These are phyloP conservation scores for Globisporangium perplexum DNA, from an alignment of 352 stramenopile genomes.

Conservation along the genomic window DNA sequence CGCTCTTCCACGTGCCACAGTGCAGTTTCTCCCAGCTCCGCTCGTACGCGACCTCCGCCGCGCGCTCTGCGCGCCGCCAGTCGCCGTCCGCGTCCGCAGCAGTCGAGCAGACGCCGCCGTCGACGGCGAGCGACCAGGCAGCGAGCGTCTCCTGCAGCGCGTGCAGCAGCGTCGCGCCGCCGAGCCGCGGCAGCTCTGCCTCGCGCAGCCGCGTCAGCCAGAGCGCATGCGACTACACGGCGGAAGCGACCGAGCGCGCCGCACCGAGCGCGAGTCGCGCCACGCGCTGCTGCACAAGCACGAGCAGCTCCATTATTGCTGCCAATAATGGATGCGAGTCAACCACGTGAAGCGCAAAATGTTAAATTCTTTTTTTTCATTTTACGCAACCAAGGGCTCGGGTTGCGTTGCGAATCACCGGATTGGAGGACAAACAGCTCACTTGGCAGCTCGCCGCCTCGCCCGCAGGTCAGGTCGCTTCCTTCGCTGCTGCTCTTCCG, in stretches of 20 bases:
- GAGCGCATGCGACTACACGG: too few species aligned
- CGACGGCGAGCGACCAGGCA: too few species aligned
- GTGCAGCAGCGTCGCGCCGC: conserved; percentile 38
- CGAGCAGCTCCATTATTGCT: too few species aligned
- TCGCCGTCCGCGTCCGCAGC: neutral
- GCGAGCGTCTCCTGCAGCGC: conserved; percentile 21
- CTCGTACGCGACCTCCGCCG: conserved; percentile 37
- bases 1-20: conserved; percentile 62
- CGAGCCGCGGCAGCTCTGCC: conserved; percentile 19
- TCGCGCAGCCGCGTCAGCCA: neutral
- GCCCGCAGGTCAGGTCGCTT: neutral
- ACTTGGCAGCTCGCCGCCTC: neutral
- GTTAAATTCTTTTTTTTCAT: too few species aligned
- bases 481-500: too few species aligned
- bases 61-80: conserved; percentile 2
- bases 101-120: too few species aligned
- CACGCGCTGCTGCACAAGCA: neutral
- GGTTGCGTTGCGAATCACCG: neutral
- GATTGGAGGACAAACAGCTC: neutral
- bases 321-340: neutral
- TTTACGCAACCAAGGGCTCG: neutral
- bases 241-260: too few species aligned
- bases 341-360: neutral
- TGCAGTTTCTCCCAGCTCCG: conserved; percentile 72
- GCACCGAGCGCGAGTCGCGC: neutral